Conservation (phyloP, 2,329 filamentous ascomycete genomes). For the Colletotrichum sp. region DNA sequence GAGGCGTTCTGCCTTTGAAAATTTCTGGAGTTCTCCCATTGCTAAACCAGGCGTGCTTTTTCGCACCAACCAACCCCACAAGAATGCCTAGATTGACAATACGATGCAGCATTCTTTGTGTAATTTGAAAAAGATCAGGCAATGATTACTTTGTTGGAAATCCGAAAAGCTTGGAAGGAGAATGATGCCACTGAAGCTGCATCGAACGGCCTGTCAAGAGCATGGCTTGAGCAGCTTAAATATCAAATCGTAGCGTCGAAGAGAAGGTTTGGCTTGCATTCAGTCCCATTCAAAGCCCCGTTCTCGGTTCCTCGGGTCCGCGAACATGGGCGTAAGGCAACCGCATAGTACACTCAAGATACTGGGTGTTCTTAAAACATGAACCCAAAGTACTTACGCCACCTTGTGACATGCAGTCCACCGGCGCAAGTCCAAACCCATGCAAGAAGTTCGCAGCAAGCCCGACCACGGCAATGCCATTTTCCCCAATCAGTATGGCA, state of each 20-base stretch:
- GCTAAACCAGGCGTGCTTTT: background rate
- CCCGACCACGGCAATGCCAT: background rate
- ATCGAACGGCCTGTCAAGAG: background rate
- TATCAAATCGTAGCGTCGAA: background rate
- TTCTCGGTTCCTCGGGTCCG: background rate
- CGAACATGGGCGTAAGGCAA: background rate
- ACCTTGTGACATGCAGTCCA: background rate
- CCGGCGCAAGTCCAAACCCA: background rate
- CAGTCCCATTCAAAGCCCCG: accelerated
- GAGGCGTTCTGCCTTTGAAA: background rate
- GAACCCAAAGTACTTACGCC: no score
- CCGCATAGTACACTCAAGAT: accelerated
- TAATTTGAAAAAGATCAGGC: background rate
- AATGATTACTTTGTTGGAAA: accelerated
- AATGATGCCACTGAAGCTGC: background rate
- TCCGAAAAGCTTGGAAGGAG: accelerated
- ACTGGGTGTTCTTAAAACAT: no score
- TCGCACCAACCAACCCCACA: background rate
- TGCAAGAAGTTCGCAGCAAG: background rate
- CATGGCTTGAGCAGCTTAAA: background rate
- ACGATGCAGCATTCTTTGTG: background rate
- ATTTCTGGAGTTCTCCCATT: background rate
- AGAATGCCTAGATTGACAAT: background rate
- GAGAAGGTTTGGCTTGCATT: accelerated
- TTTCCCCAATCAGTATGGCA: accelerated